Conservation (phyloP, 306 rosid genomes). For the Quercus ilex region DNA sequence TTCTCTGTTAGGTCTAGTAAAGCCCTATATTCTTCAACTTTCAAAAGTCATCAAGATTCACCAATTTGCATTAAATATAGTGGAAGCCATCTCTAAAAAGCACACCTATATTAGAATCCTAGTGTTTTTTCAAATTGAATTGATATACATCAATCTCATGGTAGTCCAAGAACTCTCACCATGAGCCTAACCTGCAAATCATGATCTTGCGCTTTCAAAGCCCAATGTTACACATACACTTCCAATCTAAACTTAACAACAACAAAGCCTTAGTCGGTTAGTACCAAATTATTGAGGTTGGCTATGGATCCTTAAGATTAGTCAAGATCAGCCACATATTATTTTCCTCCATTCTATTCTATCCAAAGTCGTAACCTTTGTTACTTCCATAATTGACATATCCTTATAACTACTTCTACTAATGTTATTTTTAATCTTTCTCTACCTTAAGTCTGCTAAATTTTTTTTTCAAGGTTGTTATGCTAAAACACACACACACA, state of each 20-base stretch:
- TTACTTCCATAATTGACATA: background rate
- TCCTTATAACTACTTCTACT: background rate
- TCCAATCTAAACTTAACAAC: background rate
- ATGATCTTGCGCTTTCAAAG: background rate
- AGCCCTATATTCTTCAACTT: background rate
- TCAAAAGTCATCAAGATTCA: background rate
- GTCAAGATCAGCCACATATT: too few species aligned
- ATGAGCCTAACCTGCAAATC: background rate
- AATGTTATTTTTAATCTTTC: too few species aligned
- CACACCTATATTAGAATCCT: background rate
- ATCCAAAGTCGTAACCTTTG: too few species aligned
- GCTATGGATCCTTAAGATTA: too few species aligned
- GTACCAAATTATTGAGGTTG: too few species aligned
- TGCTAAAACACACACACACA: background rate
- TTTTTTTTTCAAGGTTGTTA: conserved; percentile 3
- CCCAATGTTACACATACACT: background rate
- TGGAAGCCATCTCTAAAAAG: background rate
- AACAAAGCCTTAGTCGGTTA: too few species aligned
- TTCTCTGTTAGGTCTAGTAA: background rate
- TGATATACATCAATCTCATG: background rate
- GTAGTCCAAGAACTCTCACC: background rate
- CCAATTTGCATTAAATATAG: background rate
- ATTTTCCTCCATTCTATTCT: too few species aligned
- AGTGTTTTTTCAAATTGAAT: background rate
- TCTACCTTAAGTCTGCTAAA: too few species aligned